Conservation (phyloP, 2,329 filamentous ascomycete genomes). For the Ophiostoma australiae region DNA sequence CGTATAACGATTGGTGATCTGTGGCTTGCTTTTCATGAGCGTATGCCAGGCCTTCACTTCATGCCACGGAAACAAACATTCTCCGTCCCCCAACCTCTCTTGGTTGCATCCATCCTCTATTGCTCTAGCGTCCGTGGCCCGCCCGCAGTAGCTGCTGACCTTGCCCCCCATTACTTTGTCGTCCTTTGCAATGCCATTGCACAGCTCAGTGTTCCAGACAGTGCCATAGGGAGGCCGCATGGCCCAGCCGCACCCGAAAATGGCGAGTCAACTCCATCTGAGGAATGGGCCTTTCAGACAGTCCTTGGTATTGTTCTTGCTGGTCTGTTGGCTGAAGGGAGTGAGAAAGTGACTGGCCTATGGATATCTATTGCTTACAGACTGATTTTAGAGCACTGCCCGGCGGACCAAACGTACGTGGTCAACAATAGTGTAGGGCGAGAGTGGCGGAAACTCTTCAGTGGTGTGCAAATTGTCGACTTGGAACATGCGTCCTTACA, state of each 20-base stretch:
- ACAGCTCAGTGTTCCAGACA: constrained; percentile 25
- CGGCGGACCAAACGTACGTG: constrained; percentile 14
- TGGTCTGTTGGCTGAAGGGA: constrained; percentile 25
- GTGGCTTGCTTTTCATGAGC: constrained; percentile 37
- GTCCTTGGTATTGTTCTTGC: constrained; percentile 27
- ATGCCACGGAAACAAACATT: constrained; percentile 41
- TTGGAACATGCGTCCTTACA: constrained; percentile 28
- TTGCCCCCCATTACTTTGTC: constrained; percentile 27
- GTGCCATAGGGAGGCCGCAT: constrained; percentile 21
- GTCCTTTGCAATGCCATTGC: constrained; percentile 26
- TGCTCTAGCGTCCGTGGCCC: constrained; percentile 32
- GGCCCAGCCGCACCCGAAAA: neutral
- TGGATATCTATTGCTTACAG: constrained; percentile 28
- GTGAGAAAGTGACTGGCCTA: constrained; percentile 21
- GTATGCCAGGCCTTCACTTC: constrained; percentile 43
- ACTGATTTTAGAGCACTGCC: constrained; percentile 27
- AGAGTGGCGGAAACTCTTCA: constrained; percentile 27
- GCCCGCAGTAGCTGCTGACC: constrained; percentile 16
- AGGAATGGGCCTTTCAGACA: constrained; percentile 29
- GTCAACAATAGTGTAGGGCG: neutral
- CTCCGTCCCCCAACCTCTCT: constrained; percentile 40
- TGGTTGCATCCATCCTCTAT: constrained; percentile 43
- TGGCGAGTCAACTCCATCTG: constrained; percentile 2
- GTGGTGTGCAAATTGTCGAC: constrained; percentile 27
- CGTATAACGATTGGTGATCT: constrained; percentile 21